Conservation (phyloP, 192 early-diverging fungal species). For the Coemansia erecta region DNA sequence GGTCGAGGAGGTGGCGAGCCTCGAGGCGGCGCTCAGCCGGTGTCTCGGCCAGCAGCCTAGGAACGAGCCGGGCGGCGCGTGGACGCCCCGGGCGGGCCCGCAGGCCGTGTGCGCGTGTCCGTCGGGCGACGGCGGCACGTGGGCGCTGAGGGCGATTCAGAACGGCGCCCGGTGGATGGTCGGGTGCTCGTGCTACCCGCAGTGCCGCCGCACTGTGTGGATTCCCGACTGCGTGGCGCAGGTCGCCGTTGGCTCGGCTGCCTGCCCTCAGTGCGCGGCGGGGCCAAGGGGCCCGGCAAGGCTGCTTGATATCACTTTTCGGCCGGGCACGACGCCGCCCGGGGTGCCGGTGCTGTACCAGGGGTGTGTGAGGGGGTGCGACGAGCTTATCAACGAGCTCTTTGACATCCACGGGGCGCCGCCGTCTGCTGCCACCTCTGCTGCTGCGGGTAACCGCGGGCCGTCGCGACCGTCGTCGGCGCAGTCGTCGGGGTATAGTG, state of each 20-base stretch:
- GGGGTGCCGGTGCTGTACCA: slow-evolving; percentile 18
- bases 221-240: slow-evolving; percentile 29
- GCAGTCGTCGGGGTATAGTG: not conserved
- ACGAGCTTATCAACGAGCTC: slow-evolving; percentile 47
- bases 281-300: slow-evolving; percentile 13
- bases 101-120: slow-evolving; percentile 28
- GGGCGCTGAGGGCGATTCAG: slow-evolving; percentile 8
- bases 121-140: slow-evolving; percentile 12
- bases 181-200: slow-evolving; percentile 53
- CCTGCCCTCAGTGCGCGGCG: slow-evolving; percentile 26
- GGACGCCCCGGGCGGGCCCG: slow-evolving; percentile 18
- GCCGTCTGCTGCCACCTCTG: slow-evolving; percentile 5
- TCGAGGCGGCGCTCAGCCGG: slow-evolving; percentile 50
- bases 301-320: slow-evolving; percentile 34
- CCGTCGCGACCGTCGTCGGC: not conserved
- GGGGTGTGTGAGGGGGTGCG: slow-evolving; percentile 44
- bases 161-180: slow-evolving; percentile 29
- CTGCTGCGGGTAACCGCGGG: not conserved
- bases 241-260: slow-evolving; percentile 12
- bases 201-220: slow-evolving; percentile 47
- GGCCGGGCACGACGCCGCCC: slow-evolving; percentile 34
- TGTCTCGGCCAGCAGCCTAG: slow-evolving; percentile 26
- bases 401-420: slow-evolving; percentile 14
- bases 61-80: not conserved
- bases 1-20: slow-evolving; percentile 44